These are phyloP conservation scores for Didymella pinodella DNA, from an alignment of 2,329 filamentous ascomycete species.

Conservation along the genomic window DNA sequence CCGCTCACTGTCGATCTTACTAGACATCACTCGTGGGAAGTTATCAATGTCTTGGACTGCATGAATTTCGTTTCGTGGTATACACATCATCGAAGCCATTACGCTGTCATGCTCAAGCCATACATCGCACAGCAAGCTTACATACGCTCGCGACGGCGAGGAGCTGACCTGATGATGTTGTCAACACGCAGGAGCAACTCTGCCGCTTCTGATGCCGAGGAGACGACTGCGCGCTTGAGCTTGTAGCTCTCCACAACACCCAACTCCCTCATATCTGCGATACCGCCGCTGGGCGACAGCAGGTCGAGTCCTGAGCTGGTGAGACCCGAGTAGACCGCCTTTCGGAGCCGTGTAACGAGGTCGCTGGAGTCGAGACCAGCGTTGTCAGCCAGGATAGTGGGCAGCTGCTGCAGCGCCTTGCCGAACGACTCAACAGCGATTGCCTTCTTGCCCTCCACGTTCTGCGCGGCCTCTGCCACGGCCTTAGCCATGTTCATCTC, in stretches of 20 bases:
- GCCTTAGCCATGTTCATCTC: conserved; percentile 99
- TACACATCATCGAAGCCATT: conserved; percentile 40
- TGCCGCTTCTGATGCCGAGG: conserved; percentile 92
- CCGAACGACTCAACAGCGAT: conserved; percentile 92
- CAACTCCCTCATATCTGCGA: conserved; percentile 93
- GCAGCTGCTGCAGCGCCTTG: conserved; percentile 86
- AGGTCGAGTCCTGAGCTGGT: conserved; percentile 91
- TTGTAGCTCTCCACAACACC: conserved; percentile 99
- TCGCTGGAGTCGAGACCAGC: conserved; percentile 96
- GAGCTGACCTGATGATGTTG: conserved; percentile 95
- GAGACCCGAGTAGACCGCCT: conserved; percentile 94
- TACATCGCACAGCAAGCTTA: conserved; percentile 50
- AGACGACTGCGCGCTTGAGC: conserved; percentile 97
- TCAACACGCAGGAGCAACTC: conserved; percentile 95
- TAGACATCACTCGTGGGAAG: neutral
- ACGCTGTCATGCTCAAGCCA: conserved; percentile 28
- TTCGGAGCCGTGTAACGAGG: conserved; percentile 87
- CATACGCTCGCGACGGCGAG: conserved; percentile 80
- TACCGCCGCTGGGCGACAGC: conserved; percentile 85
- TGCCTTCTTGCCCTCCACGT: conserved; percentile 96
- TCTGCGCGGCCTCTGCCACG: conserved; percentile 90
- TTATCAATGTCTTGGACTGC: conserved; percentile 26
- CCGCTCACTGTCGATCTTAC: neutral
- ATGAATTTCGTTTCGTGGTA: conserved; percentile 38
- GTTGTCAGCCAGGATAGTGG: conserved; percentile 97